phyloP scores from a whole-genome alignment of 768 basidiomycete genomes.

The Porphyrellus cyaneotinctus region DNA sequence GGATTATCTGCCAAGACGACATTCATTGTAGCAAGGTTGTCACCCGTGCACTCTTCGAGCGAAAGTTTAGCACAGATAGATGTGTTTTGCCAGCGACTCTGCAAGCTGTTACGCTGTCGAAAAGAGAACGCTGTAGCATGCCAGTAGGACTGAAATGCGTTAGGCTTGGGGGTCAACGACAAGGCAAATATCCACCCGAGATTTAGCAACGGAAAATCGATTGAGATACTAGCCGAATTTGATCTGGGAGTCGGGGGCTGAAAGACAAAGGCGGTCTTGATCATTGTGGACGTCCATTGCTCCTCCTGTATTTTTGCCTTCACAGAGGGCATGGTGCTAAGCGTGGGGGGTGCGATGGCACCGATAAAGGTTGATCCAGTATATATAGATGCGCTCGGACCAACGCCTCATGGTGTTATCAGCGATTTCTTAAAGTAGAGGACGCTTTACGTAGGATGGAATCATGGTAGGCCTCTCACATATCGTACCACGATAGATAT shows the following conservation, averaged over 20 bases:
- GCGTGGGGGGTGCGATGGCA: no score
- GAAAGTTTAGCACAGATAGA: constrained; percentile 11
- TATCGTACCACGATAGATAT: no score
- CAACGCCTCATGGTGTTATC: no score
- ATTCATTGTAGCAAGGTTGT: background rate
- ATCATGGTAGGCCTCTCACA: no score
- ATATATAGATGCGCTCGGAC: no score
- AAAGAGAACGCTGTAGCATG: constrained; percentile 8
- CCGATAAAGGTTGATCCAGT: no score
- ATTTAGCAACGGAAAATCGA: constrained; percentile 10
- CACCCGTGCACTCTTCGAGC: background rate
- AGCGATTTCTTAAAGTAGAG: no score
- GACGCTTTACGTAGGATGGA: no score
- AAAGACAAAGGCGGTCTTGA: constrained; percentile 8
- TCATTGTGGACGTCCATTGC: constrained; percentile 11
- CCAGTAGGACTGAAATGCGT: no score
- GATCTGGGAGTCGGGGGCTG: background rate
- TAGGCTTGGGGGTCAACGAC: constrained; percentile 3
- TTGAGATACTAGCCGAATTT: background rate
- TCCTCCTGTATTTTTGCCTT: constrained; percentile 8
- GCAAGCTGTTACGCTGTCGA: background rate
- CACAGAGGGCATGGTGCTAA: background rate
- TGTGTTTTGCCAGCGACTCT: constrained; percentile 12
- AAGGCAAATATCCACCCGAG: constrained; percentile 17
- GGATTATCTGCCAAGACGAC: constrained; percentile 3